These are phyloP conservation scores for Phylloporus sp. DNA, from an alignment of 768 basidiomycete species.

Conservation along the genomic window DNA sequence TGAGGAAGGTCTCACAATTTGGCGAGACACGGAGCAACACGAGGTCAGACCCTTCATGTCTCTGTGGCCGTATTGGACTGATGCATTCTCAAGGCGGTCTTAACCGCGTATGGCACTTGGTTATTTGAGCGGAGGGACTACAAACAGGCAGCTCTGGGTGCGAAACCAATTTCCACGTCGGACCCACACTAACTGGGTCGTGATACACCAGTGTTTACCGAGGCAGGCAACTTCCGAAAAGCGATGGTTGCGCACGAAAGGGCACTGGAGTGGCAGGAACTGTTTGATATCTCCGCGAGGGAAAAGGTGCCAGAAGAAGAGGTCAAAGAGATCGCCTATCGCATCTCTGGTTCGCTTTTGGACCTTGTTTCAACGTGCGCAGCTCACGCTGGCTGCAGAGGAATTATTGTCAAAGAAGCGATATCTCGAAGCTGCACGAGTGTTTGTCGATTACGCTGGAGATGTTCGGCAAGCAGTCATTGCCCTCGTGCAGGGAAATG, in stretches of 20 bases:
- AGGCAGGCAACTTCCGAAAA: slow-evolving; percentile 58
- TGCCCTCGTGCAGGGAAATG: slow-evolving; percentile 72
- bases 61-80: slow-evolving; percentile 2
- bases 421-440: slow-evolving; percentile 71
- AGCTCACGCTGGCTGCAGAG: slow-evolving; percentile 44
- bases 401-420: slow-evolving; percentile 77
- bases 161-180: slow-evolving; percentile 8
- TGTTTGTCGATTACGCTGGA: slow-evolving; percentile 77
- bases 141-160: slow-evolving; percentile 77
- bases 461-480: slow-evolving; percentile 75
- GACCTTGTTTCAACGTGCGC: not conserved
- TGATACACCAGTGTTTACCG: slow-evolving; percentile 56
- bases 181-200: slow-evolving; percentile 3
- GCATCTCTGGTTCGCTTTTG: slow-evolving; percentile 64
- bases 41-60: slow-evolving; percentile 38
- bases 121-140: slow-evolving; percentile 83
- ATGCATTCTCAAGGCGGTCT: slow-evolving; percentile 45
- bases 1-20: slow-evolving; percentile 67
- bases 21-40: slow-evolving; percentile 60
- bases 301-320: slow-evolving; percentile 50
- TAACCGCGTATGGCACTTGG: slow-evolving; percentile 80
- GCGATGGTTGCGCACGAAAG: slow-evolving; percentile 88
- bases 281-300: slow-evolving; percentile 73
- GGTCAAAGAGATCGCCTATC: slow-evolving; percentile 60
- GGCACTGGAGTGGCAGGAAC: slow-evolving; percentile 84